Conservation (phyloP, 495 filamentous ascomycete species). For the Astrothelium subdiscretum region DNA sequence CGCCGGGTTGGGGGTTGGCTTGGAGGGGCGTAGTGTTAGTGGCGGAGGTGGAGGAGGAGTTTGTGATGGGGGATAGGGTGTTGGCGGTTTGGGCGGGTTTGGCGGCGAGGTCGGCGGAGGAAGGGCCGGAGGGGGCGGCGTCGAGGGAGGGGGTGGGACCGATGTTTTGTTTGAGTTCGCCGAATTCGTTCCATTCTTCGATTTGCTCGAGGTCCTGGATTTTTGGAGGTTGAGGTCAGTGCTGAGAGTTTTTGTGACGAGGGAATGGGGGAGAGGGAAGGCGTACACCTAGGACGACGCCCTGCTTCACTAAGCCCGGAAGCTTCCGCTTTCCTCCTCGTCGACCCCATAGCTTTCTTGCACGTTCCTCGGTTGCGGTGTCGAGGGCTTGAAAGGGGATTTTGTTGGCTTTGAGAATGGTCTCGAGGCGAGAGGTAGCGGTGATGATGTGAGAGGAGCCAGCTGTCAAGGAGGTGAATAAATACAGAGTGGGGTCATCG, state of each 20-base stretch:
- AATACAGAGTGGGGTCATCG: conserved; percentile 70
- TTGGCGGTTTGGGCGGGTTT: conserved; percentile 1
- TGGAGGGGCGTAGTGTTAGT: too few species aligned
- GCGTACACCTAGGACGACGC: conserved; percentile 75
- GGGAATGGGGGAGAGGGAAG: neutral
- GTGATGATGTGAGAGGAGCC: conserved; percentile 97
- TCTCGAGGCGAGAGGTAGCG: conserved; percentile 87
- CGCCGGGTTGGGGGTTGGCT: conserved; percentile 9
- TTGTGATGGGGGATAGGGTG: neutral
- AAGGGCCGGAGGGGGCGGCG: neutral
- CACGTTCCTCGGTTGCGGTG: conserved; percentile 82
- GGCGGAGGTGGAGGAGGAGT: conserved; percentile 5
- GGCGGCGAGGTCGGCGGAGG: conserved; percentile 8
- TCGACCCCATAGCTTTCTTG: conserved; percentile 80
- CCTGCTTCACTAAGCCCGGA: conserved; percentile 80
- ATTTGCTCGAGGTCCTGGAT: conserved; percentile 78
- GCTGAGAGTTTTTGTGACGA: neutral
- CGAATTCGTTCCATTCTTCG: conserved; percentile 99
- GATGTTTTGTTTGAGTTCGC: conserved; percentile 79
- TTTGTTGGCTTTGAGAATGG: conserved; percentile 88
- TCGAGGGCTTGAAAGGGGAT: conserved; percentile 88
- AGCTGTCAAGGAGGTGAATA: conserved; percentile 90
- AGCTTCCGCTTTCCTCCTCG: conserved; percentile 69
- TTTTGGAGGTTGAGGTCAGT: neutral
- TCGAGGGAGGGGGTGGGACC: conserved; percentile 34